phyloP scores from a whole-genome alignment of 163 green algal species.

The Picocystis sp. region DNA sequence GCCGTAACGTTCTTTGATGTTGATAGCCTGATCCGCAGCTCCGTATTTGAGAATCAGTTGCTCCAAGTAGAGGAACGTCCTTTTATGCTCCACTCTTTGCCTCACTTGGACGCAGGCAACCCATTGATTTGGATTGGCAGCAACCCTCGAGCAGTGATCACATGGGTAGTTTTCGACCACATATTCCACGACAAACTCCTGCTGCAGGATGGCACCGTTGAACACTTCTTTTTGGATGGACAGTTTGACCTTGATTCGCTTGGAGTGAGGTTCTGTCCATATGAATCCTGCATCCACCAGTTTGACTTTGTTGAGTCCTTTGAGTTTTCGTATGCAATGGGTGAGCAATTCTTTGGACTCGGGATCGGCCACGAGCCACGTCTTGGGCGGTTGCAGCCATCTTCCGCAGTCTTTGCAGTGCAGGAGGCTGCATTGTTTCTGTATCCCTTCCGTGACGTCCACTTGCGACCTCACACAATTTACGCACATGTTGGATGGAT shows the following conservation, averaged over 20 bases:
- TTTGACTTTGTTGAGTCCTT: slow-evolving; percentile 77
- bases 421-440: slow-evolving; percentile 77
- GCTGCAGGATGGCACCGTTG: slow-evolving; percentile 94
- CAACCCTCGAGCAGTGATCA: slow-evolving; percentile 60
- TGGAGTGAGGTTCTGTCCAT: slow-evolving; percentile 97
- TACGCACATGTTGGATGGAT: slow-evolving; percentile 96
- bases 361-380: slow-evolving; percentile 78
- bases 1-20: slow-evolving; percentile 63
- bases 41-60: slow-evolving; percentile 93
- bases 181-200: slow-evolving; percentile 63
- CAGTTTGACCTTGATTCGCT: slow-evolving; percentile 90
- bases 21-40: slow-evolving; percentile 67
- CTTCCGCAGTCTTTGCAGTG: slow-evolving; percentile 82
- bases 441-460: slow-evolving; percentile 92
- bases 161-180: slow-evolving; percentile 93
- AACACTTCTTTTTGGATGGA: slow-evolving; percentile 92
- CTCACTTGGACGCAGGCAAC: slow-evolving; percentile 74
- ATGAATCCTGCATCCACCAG: slow-evolving; percentile 95
- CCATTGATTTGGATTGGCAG: slow-evolving; percentile 90
- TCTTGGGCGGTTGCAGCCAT: slow-evolving; percentile 91
- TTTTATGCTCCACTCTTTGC: slow-evolving; percentile 93
- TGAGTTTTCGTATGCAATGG: slow-evolving; percentile 88
- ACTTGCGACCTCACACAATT: slow-evolving; percentile 92
- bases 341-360: slow-evolving; percentile 96
- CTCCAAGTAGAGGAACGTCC: slow-evolving; percentile 97